Evolutionary conservation across 2,329 filamentous ascomycete species (phyloP), one percentile per base, ranked within the genome.

Genomic region (Pseudocercospora crystallina): DNA sequence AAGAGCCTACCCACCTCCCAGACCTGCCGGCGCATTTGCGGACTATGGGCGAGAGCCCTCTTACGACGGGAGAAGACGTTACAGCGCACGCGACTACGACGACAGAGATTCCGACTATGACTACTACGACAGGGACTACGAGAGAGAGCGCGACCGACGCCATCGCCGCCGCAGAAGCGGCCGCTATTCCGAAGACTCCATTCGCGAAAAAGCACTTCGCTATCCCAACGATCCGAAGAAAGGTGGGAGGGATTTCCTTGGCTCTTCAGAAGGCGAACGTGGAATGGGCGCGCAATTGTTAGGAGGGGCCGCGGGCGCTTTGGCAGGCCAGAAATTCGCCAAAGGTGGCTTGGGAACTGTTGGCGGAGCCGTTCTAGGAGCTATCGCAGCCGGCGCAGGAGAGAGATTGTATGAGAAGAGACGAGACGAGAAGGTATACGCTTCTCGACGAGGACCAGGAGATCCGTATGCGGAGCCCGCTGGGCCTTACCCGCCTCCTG

Each of bases 251-350:
- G 61, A 64, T 47, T 32, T 60, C 34, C 50, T 64, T 14, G 59
- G 59, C 32, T 43, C 51, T 20, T 59, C 53, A 12, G 60, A 60
- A n/a, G 60, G 60, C 35, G 61, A 66, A 32, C 49, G 62, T 5
- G 62, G 62, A 2, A 37, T 65, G 10, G 63, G 54, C n/a, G 58
- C 61, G 12, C 60, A 61, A 14, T 38, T 65, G 8, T 45, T 64
- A 8, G 64, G 64, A 17, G 61, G 61, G 2, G 60, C 60, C 5
- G 63, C 56, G 5, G 64, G 64, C 10, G 63, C 63, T 0, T 57
- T 61, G 36, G 39, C 65, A 2, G 63, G 61, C 10, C 60, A 64
- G 17, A 61, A 64, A 41, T 40, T 62, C 5, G 54, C 51, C 5
- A 56, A 53, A 26, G 58, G 51, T 15, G 49, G 44, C 8, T 41